phyloP scores from a whole-genome alignment of 352 stramenopile species.

The Pythium dissotocum region DNA sequence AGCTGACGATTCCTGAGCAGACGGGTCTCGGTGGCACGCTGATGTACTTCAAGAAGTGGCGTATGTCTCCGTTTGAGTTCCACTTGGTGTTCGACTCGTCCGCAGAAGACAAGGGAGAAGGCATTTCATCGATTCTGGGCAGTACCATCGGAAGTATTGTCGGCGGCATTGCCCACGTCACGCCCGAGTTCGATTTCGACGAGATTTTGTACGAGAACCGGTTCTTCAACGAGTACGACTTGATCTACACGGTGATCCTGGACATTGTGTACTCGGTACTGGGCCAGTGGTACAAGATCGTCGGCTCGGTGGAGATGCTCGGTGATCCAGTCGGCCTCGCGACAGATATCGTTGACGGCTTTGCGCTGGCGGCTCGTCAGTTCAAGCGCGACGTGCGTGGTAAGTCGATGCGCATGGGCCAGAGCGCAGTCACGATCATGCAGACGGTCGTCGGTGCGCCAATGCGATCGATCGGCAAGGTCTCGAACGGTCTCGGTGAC shows the following conservation, averaged over 20 bases:
- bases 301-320: conserved; percentile 83
- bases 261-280: conserved; percentile 76
- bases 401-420: conserved; percentile 78
- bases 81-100: conserved; percentile 85
- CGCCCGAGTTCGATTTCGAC: conserved; percentile 75
- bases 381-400: conserved; percentile 78
- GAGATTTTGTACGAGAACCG: conserved; percentile 75
- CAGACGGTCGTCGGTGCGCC: conserved; percentile 83
- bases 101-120: conserved; percentile 76
- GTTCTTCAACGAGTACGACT: conserved; percentile 87
- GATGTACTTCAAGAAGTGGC: conserved; percentile 86
- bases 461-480: conserved; percentile 74
- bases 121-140: conserved; percentile 78
- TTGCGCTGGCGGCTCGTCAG: conserved; percentile 75
- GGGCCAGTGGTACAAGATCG: conserved; percentile 89
- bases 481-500: conserved; percentile 83
- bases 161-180: conserved; percentile 86
- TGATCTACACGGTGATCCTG: conserved; percentile 72
- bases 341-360: conserved; percentile 86
- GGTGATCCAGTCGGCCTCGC: conserved; percentile 82
- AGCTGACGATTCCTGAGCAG: conserved; percentile 56
- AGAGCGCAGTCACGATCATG: conserved; percentile 77
- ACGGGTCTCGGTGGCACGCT: conserved; percentile 50
- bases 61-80: conserved; percentile 68
- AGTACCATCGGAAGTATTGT: conserved; percentile 85